Evolutionary conservation across 192 early-diverging fungal genomes (phyloP), one percentile per base, ranked within the genome.

Genomic region (Podila horticola): DNA sequence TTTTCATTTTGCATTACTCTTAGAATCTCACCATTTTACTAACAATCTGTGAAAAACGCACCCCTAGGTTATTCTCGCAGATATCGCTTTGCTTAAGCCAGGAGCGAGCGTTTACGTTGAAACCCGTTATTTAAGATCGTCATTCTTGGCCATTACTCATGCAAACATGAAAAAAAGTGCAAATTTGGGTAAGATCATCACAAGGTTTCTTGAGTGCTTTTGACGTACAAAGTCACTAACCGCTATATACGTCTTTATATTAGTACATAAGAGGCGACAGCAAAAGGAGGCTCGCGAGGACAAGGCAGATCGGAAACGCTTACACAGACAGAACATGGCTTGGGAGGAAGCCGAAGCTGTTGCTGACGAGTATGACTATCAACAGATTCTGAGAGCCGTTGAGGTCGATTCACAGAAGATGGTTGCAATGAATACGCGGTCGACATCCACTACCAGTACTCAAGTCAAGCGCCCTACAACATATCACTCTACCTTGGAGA

Each of bases 41-140:
- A 63, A n/a, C 62, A 63, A 63, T 63, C 34, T 63, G 15, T n/a
- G 33, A 10, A 63, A 63, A 63, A 63, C 28, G 62, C n/a, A 63
- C 62, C 62, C 62, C 34, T 34, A 63, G 62, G 62, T 63, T 20
- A 34, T 63, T n/a, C 36, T 63, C 28, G 4, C 62, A 63, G 62
- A 63, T 24, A 63, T 24, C 62, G 22, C 62, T 63, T 63, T 63
- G 17, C 62, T 63, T 63, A 63, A 9, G 31, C 36, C 36, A 63
- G 34, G 12, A 63, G 28, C 62, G 20, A 63, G 62, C 62, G 34
- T 38, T 63, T 13, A 34, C 29, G 17, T 63, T 10, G 6, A 0
- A 63, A 24, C 4, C 62, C 62, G 62, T 20, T 63, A 63, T 63
- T 63, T 4, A 34, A 24, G n/a, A 63, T 12, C 15, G 62, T 4